Percentiles rank a stretch among this genome's conserved stretches.
Evolutionary conservation across 805 yeast species (phyloP).

Genomic region (Teunomyces atbi): DNA sequence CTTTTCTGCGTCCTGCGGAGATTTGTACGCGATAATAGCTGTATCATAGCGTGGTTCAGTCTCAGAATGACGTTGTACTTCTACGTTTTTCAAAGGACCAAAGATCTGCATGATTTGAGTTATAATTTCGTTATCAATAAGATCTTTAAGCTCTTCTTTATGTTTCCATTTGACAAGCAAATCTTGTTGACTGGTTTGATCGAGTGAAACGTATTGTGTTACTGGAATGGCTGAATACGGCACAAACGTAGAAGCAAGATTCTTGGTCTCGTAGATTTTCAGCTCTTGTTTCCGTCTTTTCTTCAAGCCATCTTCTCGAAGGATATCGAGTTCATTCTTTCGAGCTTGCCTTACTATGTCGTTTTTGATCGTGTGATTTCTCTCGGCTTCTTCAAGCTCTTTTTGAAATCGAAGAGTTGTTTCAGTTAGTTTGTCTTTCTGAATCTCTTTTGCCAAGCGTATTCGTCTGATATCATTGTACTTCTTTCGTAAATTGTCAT

Average conservation of each 20-base stretch:
- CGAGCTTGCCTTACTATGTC: background rate
- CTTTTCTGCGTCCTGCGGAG: slow-evolving; percentile 22
- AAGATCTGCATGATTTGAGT: slow-evolving; percentile 43
- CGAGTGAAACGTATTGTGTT: slow-evolving; percentile 1
- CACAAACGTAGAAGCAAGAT: slow-evolving; percentile 9
- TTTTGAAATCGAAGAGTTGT: slow-evolving; percentile 26
- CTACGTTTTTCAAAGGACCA: slow-evolving; percentile 32
- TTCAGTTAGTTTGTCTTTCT: slow-evolving; percentile 16
- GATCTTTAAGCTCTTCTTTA: slow-evolving; percentile 31
- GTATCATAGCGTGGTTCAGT: slow-evolving; percentile 30
- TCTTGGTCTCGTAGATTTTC: background rate
- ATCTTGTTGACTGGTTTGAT: slow-evolving; percentile 3
- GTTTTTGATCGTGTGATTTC: slow-evolving; percentile 1
- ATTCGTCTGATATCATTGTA: slow-evolving; percentile 30
- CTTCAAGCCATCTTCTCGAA: slow-evolving; percentile 27
- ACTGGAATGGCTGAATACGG: slow-evolving; percentile 20
- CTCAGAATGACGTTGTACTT: slow-evolving; percentile 5
- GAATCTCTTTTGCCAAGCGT: slow-evolving; percentile 9
- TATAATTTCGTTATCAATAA: slow-evolving; percentile 32
- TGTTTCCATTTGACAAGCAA: slow-evolving; percentile 48
- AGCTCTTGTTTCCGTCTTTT: slow-evolving; percentile 25
- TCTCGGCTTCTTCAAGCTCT: slow-evolving; percentile 26
- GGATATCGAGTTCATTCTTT: slow-evolving; percentile 12
- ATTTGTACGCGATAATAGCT: slow-evolving; percentile 35
- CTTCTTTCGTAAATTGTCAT: slow-evolving; percentile 20